Conservation (phyloP, 75 land plant genomes). For the Pinus tabuliformis region DNA sequence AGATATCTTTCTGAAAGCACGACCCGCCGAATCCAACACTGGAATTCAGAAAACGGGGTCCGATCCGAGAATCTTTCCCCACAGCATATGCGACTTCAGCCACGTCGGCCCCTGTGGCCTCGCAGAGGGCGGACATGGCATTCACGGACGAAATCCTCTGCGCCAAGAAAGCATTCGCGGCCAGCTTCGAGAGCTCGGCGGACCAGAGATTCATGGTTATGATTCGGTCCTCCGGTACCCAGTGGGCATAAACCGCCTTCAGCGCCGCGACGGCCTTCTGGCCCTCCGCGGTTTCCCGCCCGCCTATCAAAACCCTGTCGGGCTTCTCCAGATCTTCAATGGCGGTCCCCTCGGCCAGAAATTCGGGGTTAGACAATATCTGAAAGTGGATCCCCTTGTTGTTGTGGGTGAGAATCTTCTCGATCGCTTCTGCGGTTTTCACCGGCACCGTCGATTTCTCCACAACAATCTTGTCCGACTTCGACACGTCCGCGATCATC, state of each 20-base stretch:
- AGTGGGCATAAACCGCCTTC: constrained; percentile 78
- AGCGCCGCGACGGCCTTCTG: constrained; percentile 63
- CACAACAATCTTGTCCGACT: constrained; percentile 81
- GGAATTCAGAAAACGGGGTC: constrained; percentile 73
- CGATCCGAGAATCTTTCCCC: constrained; percentile 82
- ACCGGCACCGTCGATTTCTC: constrained; percentile 90
- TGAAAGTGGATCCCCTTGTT: constrained; percentile 75
- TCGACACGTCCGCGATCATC: constrained; percentile 85
- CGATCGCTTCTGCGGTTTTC: constrained; percentile 86
- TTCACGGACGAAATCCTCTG: constrained; percentile 90
- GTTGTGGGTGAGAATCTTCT: constrained; percentile 79
- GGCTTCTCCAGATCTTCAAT: constrained; percentile 71
- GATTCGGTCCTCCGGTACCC: constrained; percentile 83
- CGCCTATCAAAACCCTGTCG: constrained; percentile 83
- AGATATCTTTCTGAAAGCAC: constrained; percentile 92
- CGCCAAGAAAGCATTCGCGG: constrained; percentile 87
- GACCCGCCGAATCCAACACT: constrained; percentile 93
- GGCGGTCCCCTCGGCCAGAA: constrained; percentile 91
- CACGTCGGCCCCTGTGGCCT: constrained; percentile 86
- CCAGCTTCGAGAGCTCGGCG: constrained; percentile 94
- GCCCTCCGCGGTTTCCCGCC: constrained; percentile 80
- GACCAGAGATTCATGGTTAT: constrained; percentile 88
- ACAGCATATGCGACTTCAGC: constrained; percentile 76
- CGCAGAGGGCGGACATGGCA: constrained; percentile 93
- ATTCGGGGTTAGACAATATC: constrained; percentile 87